These are phyloP conservation scores for Cudoniella acicularis DNA, from an alignment of 495 filamentous ascomycete species.

Conservation along the genomic window DNA sequence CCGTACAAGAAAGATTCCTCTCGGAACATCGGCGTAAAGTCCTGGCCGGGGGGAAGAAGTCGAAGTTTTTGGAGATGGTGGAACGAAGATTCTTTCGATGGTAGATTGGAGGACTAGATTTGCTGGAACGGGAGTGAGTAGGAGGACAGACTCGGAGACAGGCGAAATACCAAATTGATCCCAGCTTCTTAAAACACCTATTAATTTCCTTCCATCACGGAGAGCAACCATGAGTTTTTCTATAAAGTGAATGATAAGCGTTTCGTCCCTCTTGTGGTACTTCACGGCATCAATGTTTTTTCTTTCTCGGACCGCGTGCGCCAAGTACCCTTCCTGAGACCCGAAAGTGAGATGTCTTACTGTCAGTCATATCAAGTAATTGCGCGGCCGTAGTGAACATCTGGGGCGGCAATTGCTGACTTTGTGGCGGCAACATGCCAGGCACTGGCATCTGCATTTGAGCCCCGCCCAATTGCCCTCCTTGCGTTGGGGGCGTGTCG, in stretches of 20 bases:
- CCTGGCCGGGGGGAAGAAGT: conserved; percentile 34
- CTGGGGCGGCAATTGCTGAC: conserved; percentile 64
- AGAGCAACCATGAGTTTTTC: conserved; percentile 91
- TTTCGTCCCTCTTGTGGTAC: neutral
- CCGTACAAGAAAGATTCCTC: conserved; percentile 83
- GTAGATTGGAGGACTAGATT: conserved; percentile 94
- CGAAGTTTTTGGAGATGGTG: conserved; percentile 26
- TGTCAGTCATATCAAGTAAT: conserved; percentile 91
- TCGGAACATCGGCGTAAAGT: conserved; percentile 74
- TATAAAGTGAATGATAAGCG: conserved; percentile 35
- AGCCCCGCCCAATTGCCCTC: conserved; percentile 10
- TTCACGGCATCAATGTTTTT: neutral
- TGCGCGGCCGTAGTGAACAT: conserved; percentile 99
- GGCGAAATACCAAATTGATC: conserved; percentile 86
- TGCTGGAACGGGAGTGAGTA: conserved; percentile 45
- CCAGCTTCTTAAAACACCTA: conserved; percentile 92
- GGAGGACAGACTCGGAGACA: neutral
- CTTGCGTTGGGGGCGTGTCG: conserved; percentile 32
- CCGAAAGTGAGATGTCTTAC: conserved; percentile 48
- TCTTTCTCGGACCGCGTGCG: too few relatives aligned
- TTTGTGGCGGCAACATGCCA: conserved; percentile 30
- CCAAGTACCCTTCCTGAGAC: too few relatives aligned
- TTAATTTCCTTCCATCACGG: conserved; percentile 88
- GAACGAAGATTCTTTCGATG: conserved; percentile 70
- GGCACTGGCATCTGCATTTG: conserved; percentile 13